Percentiles rank a stretch among this genome's conserved stretches.
phyloP scores from a whole-genome alignment of 805 yeast species.

The Starmera dryadoides region DNA sequence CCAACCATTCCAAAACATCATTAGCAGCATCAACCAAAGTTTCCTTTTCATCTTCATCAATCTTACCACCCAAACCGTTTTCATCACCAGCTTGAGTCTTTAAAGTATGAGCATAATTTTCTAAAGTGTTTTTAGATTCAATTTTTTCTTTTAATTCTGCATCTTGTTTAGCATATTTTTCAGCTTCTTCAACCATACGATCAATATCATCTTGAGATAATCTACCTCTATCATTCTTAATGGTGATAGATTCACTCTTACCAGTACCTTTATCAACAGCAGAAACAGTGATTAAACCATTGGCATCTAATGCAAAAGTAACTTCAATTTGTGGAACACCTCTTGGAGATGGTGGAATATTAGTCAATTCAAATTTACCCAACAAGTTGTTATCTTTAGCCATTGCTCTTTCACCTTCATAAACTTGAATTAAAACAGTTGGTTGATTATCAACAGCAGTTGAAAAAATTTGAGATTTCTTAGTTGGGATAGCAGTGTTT shows the following conservation, averaged over 20 bases:
- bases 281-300: conserved; percentile 78
- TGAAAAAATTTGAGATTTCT: conserved; percentile 90
- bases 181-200: conserved; percentile 97
- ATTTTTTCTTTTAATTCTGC: conserved; percentile 75
- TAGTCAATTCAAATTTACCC: conserved; percentile 81
- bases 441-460: conserved; percentile 97
- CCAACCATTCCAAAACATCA: conserved; percentile 84
- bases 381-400: conserved; percentile 88
- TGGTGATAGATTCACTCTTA: conserved; percentile 83
- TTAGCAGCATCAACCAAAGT: conserved; percentile 78
- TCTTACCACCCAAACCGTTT: conserved; percentile 63
- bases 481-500: conserved; percentile 93
- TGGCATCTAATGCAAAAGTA: conserved; percentile 81
- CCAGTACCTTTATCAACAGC: conserved; percentile 95
- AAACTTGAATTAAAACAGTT: conserved; percentile 89
- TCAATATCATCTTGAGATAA: conserved; percentile 90
- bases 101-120: conserved; percentile 80
- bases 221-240: conserved; percentile 92
- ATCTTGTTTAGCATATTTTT: conserved; percentile 89
- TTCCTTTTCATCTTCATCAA: conserved; percentile 89
- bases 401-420: conserved; percentile 93
- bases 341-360: conserved; percentile 88
- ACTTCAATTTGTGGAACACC: conserved; percentile 90
- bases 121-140: conserved; percentile 81
- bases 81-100: conserved; percentile 59